Base-by-base conservation (phyloP, 2,329 filamentous ascomycete species). In the Daldinia sp. region DNA sequence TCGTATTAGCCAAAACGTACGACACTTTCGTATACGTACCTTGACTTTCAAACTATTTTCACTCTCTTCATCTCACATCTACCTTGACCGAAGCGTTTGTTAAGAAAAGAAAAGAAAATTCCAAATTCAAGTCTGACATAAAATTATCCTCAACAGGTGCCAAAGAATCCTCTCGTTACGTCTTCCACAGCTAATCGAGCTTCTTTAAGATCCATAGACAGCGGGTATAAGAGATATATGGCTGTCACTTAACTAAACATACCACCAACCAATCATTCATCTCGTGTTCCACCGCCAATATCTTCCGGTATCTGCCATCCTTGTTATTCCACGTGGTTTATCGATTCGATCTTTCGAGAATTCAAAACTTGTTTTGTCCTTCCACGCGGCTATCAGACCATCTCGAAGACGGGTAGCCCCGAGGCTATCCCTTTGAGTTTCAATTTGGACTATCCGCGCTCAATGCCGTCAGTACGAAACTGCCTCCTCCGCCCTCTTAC, bases 401-500 rank as follows among this genome's bases (percentile, higher is more conserved):
- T 52, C 56, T 55, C 56, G 65, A 66, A 51, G 62, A 57, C 56
- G 57, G 65, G 34, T 63, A 54, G 65, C 63, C 39, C 56, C 51
- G 58, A 45, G 39, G 65, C 60, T 63, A 50, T 58, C 59, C 57
- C 56, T 59, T 64, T 62, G 58, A 54, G 58, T 32, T 60, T 62
- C 50, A 30, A 34, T 47, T 37, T 29, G 53, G 54, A 15, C 25
- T 49, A 56, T 61, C 56, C 57, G 57, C 61, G 64, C 74, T 71
- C 71, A 70, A 80, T 80, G 78, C 75, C 68, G 71, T 71, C 70
- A 67, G 70, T 70, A 72, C 73, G 66, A 73, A 68, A 69, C 73
- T 76, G 72, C 77, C 76, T 77, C 75, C 77, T 78, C 78, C 76
- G 77, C 77, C 77, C 78, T 79, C 77, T 72, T 64, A 64, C 67